These are phyloP conservation scores for Meredithiella fracta DNA, from an alignment of 2,329 filamentous ascomycete genomes.

Conservation along the genomic window DNA sequence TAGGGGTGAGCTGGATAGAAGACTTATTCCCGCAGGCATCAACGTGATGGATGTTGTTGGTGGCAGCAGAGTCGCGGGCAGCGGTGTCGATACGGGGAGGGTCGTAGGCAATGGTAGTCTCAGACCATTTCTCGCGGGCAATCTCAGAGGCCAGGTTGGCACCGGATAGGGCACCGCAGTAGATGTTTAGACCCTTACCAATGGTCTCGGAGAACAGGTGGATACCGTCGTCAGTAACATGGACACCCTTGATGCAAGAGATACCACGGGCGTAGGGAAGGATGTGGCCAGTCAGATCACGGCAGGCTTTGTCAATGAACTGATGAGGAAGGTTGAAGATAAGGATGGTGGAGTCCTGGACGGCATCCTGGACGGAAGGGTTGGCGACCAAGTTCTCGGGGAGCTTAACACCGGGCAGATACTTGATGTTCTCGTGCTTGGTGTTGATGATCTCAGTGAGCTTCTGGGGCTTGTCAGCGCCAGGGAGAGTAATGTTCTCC, in stretches of 20 bases:
- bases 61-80: slow-evolving; percentile 44
- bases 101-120: slow-evolving; percentile 93
- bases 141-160: slow-evolving; percentile 96
- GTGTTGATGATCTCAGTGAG: slow-evolving; percentile 83
- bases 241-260: slow-evolving; percentile 95
- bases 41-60: slow-evolving; percentile 45
- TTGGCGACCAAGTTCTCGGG: slow-evolving; percentile 75
- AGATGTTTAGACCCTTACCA: slow-evolving; percentile 78
- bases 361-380: slow-evolving; percentile 62
- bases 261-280: slow-evolving; percentile 84
- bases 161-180: slow-evolving; percentile 87
- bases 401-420: slow-evolving; percentile 74
- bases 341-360: slow-evolving; percentile 70
- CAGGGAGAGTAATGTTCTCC: slow-evolving; percentile 63
- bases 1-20: slow-evolving; percentile 52
- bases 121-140: slow-evolving; percentile 87
- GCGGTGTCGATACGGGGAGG: slow-evolving; percentile 62
- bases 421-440: slow-evolving; percentile 93
- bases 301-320: slow-evolving; percentile 79
- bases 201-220: slow-evolving; percentile 91
- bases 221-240: slow-evolving; percentile 73
- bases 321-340: slow-evolving; percentile 95
- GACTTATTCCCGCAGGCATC: slow-evolving; percentile 51
- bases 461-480: slow-evolving; percentile 57
- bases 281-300: slow-evolving; percentile 72